Percentiles rank a stretch among this genome's conserved stretches.
Conservation (phyloP, 2,329 filamentous ascomycete genomes). For the Penicillium paneum region DNA sequence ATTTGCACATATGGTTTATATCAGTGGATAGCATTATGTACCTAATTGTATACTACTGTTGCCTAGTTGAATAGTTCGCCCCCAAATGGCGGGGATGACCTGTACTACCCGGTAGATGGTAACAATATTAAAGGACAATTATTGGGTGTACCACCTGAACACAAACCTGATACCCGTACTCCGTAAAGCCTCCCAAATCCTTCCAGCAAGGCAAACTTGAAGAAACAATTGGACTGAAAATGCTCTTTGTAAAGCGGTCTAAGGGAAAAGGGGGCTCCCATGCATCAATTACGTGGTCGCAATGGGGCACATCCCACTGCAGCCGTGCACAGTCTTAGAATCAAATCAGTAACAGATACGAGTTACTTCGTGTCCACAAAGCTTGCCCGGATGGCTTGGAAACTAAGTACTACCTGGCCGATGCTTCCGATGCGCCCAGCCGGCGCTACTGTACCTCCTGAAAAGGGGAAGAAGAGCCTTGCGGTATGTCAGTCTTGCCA, state of each 20-base stretch:
- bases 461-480: conserved; percentile 1
- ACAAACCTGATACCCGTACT: background rate
- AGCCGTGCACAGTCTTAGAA: conserved; percentile 5
- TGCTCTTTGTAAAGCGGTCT: background rate
- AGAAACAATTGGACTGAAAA: background rate
- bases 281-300: conserved; percentile 9
- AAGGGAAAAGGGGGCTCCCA: background rate
- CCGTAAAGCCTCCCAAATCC: background rate
- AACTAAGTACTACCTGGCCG: conserved; percentile 10
- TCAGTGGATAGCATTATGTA: background rate
- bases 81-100: conserved; percentile 4
- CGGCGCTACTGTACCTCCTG: background rate
- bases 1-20: background rate
- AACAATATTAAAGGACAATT: conserved; percentile 1
- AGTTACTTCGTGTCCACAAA: conserved; percentile 1
- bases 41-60: background rate
- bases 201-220: background rate
- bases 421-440: conserved; percentile 15
- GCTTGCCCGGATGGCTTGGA: conserved; percentile 17
- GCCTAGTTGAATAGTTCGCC: conserved; percentile 2
- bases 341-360: no score
- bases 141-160: conserved; percentile 2
- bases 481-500: background rate
- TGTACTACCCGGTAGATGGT: background rate
- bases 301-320: conserved; percentile 5